Base-by-base conservation (phyloP, 2,329 filamentous ascomycete genomes). In the Drechslerella stenobrocha region DNA sequence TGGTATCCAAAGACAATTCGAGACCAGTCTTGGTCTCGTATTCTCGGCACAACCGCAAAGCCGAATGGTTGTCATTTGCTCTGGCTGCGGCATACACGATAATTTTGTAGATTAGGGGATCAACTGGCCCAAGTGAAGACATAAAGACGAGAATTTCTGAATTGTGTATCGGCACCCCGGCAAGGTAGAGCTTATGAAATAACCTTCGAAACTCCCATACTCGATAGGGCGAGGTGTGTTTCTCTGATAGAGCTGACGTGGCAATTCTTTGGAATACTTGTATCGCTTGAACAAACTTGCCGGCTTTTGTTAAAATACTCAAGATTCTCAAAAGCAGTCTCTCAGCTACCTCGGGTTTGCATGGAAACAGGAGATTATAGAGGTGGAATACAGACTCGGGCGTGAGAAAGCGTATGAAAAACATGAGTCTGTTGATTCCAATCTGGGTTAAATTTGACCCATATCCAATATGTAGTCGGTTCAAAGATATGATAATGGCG, bases 71-170 rank as follows among this genome's bases (percentile, higher is more conserved):
- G 11, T 69, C 64, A 18, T 58, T 52, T 2, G 44, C 57, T 3
- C 35, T 35, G 8, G 57, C 52, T 2, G 64, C 64, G 3, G 57
- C 30, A 24, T 63, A 69, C 13, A 69, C 23, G 18, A 69, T 9
- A 6, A 53, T 26, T 8, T 69, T 63, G 46, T 69, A 63, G 18
- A 69, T 52, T n/a, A 61, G n/a, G 5, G 51, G 64, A n/a, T 69
- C 64, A 18, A 69, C 40, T 9, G 13, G 24, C 15, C 52, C 58
- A 28, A 61, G 7, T 0, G 64, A 69, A 23, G 52, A 69, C n/a
- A 69, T 42, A 28, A 58, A 57, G 1, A 20, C 18, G 1, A 63
- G 47, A 2, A 69, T 56, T 8, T 69, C 51, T 5, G 64, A 47
- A 7, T 52, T 40, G 23, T 69, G 64, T 32, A 69, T 63, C 3